phyloP scores from a whole-genome alignment of 2,329 filamentous ascomycete species.

The Calonectria henricotiae region DNA sequence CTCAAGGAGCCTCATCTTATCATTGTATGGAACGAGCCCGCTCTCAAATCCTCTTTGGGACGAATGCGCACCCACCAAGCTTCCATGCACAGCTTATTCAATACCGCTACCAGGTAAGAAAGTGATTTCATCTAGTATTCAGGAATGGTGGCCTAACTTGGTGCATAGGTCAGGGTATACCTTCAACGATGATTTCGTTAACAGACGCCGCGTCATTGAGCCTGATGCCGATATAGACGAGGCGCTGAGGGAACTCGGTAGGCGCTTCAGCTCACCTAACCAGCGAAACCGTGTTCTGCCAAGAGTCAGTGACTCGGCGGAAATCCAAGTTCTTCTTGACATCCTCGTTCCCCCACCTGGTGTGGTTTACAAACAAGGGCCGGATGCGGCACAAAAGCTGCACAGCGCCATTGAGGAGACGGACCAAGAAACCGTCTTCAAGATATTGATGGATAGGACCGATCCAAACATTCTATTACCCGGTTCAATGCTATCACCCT shows the following conservation, averaged over 20 bases:
- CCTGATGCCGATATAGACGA: conserved; percentile 50
- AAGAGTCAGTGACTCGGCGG: conserved; percentile 51
- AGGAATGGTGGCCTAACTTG: conserved; percentile 35
- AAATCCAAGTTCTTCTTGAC: conserved; percentile 52
- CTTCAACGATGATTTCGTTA: conserved; percentile 45
- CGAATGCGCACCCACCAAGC: conserved; percentile 51
- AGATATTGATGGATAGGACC: conserved; percentile 48
- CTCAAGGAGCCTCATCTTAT: conserved; percentile 51
- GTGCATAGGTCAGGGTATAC: conserved; percentile 43
- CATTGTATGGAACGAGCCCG: conserved; percentile 52
- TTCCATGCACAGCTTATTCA: conserved; percentile 51
- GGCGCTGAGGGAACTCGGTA: conserved; percentile 48
- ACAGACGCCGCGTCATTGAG: conserved; percentile 51
- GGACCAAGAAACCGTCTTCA: conserved; percentile 50
- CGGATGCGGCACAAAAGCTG: conserved; percentile 47
- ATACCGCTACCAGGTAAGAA: conserved; percentile 49
- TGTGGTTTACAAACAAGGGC: conserved; percentile 44
- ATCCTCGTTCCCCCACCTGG: conserved; percentile 50
- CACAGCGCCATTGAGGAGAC: conserved; percentile 49
- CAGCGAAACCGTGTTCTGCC: conserved; percentile 48
- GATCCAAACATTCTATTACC: conserved; percentile 51
- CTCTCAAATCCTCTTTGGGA: conserved; percentile 46
- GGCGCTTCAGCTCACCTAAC: conserved; percentile 48
- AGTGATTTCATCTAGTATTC: neutral
- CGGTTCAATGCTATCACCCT: conserved; percentile 51